Base-by-base conservation (phyloP, 2,329 filamentous ascomycete species). In the Bipolaris oryzae region DNA sequence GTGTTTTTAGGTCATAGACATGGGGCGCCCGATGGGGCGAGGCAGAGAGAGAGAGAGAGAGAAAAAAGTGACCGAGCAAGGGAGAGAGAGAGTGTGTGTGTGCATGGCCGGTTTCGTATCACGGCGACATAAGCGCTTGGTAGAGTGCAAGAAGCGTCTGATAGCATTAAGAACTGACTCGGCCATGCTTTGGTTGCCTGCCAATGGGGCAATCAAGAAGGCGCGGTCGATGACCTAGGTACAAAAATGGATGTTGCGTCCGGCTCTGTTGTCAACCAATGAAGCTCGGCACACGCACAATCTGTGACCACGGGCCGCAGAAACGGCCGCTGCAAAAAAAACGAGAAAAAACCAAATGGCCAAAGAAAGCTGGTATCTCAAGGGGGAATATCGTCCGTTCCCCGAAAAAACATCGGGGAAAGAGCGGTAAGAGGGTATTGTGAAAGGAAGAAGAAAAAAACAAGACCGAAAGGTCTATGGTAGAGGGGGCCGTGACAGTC, bases 121-220 rank as follows among this genome's bases (percentile, higher is more conserved):
- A 50, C 38, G 53, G 54, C 60, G 60, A 60, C 21, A 21, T 60
- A 62, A 60, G 57, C 60, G 60, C 57, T 55, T 42, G 39, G 11
- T 33, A 45, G 53, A 35, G 53, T 48, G 34, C 23, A 44, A 52
- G 23, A 38, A 50, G 34, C 38, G 55, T 55, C 47, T 42, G 52
- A 62, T 60, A 53, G 53, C 46, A 57, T 47, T 57, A 55, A 49
- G 35, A 48, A 48, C 23, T 55, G 48, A 49, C 44, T 57, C 44
- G 50, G 28, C 33, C 21, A 48, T 31, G 41, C 31, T n/a, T 43
- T 21, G 25, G 35, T 48, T 35, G 21, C 38, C 50, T 43, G 54
- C 60, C 57, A 62, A 58, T 61, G 47, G 16, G 11, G 20, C n/a
- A 15, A 35, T 10, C 34, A 39, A 39, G 20, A 57, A 43, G 13